A percentile compares a stretch with the other conserved stretches of the same genome.
phyloP scores from a whole-genome alignment of 108 stramenopile genomes.

The Cyclostephanos invisitatus region DNA sequence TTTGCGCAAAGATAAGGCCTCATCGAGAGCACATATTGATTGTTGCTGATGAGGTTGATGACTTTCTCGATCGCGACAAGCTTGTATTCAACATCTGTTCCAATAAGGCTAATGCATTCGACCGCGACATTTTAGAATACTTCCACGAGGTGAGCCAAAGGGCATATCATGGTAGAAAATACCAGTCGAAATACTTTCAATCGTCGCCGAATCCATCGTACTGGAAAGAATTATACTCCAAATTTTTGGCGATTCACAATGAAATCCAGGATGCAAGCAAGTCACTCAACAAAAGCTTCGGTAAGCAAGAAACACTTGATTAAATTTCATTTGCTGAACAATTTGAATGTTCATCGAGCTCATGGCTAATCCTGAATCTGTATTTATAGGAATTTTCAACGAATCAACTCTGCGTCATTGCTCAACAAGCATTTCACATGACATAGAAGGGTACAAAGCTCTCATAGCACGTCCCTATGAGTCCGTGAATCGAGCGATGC shows the following conservation, averaged over 20 bases:
- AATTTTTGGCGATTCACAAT: constrained; percentile 48
- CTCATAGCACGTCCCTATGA: constrained; percentile 64
- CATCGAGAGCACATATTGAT: constrained; percentile 56
- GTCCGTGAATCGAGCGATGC: constrained; percentile 62
- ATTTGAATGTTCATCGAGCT: constrained; percentile 7
- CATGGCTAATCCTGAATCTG: neutral
- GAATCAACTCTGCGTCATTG: constrained; percentile 61
- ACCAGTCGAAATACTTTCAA: constrained; percentile 14
- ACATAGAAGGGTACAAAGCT: constrained; percentile 60
- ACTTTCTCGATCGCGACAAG: constrained; percentile 58
- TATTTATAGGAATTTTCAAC: constrained; percentile 52
- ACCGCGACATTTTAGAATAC: constrained; percentile 38
- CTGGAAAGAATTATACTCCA: constrained; percentile 47
- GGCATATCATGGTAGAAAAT: constrained; percentile 41
- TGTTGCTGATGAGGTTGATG: constrained; percentile 58
- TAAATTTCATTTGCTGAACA: neutral
- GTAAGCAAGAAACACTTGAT: constrained; percentile 11
- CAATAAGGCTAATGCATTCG: constrained; percentile 55
- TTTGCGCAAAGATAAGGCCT: constrained; percentile 51
- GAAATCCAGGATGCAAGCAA: constrained; percentile 62
- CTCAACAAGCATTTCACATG: constrained; percentile 51
- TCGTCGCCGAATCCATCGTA: constrained; percentile 50
- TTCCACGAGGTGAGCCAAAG: constrained; percentile 44
- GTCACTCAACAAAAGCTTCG: constrained; percentile 60
- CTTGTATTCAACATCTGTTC: constrained; percentile 65